phyloP scores from a whole-genome alignment of 129 eudicot species.

The Arctium lappa region DNA sequence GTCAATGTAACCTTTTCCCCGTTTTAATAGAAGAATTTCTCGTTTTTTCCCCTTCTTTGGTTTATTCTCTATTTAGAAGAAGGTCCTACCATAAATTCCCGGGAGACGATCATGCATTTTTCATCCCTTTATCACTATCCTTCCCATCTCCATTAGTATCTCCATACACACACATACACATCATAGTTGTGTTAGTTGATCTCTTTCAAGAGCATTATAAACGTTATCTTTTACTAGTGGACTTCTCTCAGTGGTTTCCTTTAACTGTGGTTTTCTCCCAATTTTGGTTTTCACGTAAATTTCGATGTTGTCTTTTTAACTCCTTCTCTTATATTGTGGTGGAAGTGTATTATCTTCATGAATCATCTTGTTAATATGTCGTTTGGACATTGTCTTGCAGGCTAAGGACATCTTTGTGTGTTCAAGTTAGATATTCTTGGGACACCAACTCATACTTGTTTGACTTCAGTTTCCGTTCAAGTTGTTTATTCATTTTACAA shows the following conservation, averaged over 20 bases:
- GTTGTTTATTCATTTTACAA: neutral
- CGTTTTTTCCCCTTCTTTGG: too few species aligned
- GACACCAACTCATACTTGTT: neutral
- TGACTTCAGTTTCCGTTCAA: neutral
- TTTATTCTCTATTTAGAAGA: too few species aligned
- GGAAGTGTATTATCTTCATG: neutral
- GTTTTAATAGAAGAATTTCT: too few species aligned
- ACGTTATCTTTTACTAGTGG: neutral
- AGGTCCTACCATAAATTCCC: too few species aligned
- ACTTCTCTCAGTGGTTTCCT: neutral
- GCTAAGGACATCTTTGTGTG: neutral
- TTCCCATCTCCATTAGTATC: too few species aligned
- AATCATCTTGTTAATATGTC: too few species aligned
- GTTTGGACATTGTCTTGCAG: neutral
- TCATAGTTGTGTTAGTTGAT: neutral
- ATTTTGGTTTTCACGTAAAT: neutral
- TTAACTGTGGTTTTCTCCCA: too few species aligned
- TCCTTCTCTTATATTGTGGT: neutral
- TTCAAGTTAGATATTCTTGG: too few species aligned
- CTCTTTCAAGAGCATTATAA: neutral
- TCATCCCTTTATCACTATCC: too few species aligned
- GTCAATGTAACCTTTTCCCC: too few species aligned
- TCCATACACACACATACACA: neutral
- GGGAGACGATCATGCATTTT: too few species aligned
- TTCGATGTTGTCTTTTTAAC: neutral